Base-by-base conservation (phyloP, 257 asterid genomes). In the Petunia secreta region DNA sequence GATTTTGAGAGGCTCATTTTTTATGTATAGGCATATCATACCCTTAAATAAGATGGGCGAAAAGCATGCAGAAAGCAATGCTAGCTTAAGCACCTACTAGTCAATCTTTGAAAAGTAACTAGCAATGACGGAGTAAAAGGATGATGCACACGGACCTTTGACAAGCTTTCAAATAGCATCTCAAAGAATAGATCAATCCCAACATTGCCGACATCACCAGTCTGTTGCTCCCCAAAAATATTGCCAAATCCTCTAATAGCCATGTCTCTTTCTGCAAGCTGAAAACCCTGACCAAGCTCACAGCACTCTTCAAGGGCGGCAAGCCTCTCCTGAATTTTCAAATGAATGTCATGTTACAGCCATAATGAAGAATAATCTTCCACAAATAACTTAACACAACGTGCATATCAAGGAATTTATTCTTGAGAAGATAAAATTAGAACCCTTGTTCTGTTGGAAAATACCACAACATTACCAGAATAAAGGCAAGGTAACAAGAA, bases 171-270 rank as follows among this genome's bases (percentile, higher is more conserved):
- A 58, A 95, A 95, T 77, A 95, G 97, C 99, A 95, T 95, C 87
- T 95, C 99, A 84, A 95, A 95, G 97, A 95, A 95, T 73, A 95
- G 99, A 90, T 95, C 99, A 80, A 95, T 91, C 87, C 99, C 99
- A 75, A 95, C 99, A 85, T 95, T 95, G 86, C 98, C 99, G 83
- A 95, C 97, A 89, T 95, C 99, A 78, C 99, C 99, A 2, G 99
- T 93, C 89, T 95, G 99, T 84, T 95, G 99, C 89, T 95, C 99
- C 39, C 99, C 99, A 82, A 95, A 95, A 66, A 95, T 95, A 86
- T 95, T 95, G 80, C 99, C 99, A 79, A 95, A 95, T 79, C 99
- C 99, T 92, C 99, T 88, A 76, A 95, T 93, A 81, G 95, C 98
- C 99, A 95, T 95, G 90, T 95, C 99, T 84, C 93, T 93, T 90